Evolutionary conservation across 2,329 filamentous ascomycete genomes (phyloP).

Genomic region (Fusarium sarcochroum): DNA sequence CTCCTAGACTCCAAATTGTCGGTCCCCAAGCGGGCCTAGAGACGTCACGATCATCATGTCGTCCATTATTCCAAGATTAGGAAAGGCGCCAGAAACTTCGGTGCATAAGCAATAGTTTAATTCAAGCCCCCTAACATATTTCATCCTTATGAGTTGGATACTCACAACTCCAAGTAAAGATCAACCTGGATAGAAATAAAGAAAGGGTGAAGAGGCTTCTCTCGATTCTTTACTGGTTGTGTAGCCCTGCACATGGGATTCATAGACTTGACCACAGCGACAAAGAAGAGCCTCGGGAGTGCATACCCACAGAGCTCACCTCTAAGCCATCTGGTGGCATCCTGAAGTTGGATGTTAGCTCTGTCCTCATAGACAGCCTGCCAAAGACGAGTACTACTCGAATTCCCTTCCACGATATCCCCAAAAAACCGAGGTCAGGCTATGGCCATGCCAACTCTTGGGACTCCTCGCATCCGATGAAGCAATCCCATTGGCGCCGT

Average conservation of each 20-base stretch:
- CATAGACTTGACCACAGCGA: no score
- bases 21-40: not conserved
- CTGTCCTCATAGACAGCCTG: not conserved
- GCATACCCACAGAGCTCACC: no score
- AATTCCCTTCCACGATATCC: not conserved
- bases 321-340: no score
- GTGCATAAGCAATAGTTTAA: not conserved
- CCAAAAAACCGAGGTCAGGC: not conserved
- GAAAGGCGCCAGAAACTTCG: not conserved
- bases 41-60: slow-evolving; percentile 9
- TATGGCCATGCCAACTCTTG: not conserved
- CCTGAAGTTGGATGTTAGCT: not conserved
- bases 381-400: not conserved
- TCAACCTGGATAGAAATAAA: no score
- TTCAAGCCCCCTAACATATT: not conserved
- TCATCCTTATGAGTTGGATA: no score
- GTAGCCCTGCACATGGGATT: no score
- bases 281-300: no score
- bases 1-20: slow-evolving; percentile 29
- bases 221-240: no score
- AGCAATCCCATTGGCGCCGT: no score
- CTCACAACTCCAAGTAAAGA: no score
- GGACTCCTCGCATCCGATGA: no score
- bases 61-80: slow-evolving; percentile 2
- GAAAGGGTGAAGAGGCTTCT: no score